A percentile compares a stretch with the other conserved stretches of the same genome.
These are phyloP conservation scores for Arabidopsis hybrid DNA, from an alignment of 441 rosid species.

Conservation along the genomic window DNA sequence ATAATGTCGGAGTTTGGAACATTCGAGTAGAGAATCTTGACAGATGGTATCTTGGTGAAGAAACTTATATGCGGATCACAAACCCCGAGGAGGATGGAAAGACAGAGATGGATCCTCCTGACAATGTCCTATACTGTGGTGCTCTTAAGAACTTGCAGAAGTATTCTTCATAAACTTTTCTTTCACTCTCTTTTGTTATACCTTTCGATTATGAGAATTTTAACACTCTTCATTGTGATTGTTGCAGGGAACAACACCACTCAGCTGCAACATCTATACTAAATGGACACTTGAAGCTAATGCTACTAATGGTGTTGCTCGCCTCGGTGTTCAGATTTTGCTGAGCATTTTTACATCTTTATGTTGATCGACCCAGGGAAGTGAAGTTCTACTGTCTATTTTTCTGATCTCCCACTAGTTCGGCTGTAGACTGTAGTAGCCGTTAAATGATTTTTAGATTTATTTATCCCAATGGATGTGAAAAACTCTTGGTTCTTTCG, in stretches of 20 bases:
- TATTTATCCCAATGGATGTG: constrained; percentile 1
- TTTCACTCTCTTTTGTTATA: background rate
- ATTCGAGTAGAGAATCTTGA: constrained; percentile 70
- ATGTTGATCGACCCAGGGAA: background rate
- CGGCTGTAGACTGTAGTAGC: constrained; percentile 5
- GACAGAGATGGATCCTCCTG: constrained; percentile 61
- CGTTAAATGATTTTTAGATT: constrained; percentile 14
- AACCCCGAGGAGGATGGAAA: constrained; percentile 67
- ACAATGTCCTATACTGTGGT: constrained; percentile 68
- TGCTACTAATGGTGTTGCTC: constrained; percentile 44
- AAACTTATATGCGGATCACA: constrained; percentile 64
- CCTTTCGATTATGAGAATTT: constrained; percentile 2
- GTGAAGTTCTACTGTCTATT: constrained; percentile 9
- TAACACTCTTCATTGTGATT: constrained; percentile 20
- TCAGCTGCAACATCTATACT: constrained; percentile 54
- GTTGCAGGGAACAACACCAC: constrained; percentile 52
- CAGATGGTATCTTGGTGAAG: constrained; percentile 74
- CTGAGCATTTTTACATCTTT: constrained; percentile 28
- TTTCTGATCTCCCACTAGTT: constrained; percentile 9
- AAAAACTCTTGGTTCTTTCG: constrained; percentile 13
- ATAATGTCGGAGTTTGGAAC: constrained; percentile 73
- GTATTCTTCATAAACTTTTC: constrained; percentile 48
- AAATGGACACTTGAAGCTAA: constrained; percentile 44
- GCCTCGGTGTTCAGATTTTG: constrained; percentile 39
- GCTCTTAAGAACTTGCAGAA: constrained; percentile 57